Evolutionary conservation across 805 yeast species (phyloP).

Genomic region (Wickerhamiella kazuoi): DNA sequence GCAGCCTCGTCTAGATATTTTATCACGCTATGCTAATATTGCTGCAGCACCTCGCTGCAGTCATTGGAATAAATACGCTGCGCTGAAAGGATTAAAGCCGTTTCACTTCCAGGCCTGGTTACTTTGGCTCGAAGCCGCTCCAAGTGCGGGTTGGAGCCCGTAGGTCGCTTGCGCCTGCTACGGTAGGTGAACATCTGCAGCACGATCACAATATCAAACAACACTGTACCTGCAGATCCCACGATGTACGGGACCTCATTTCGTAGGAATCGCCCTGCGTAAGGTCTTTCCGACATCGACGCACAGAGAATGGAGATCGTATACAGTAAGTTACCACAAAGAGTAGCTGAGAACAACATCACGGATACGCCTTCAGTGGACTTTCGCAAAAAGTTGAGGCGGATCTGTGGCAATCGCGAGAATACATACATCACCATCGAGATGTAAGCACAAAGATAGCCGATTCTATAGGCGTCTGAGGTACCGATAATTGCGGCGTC

Average conservation of each 20-base stretch:
- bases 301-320: slow-evolving; percentile 52
- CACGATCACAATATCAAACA: slow-evolving; percentile 44
- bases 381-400: slow-evolving; percentile 56
- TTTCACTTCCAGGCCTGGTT: background rate
- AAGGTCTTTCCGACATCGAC: slow-evolving; percentile 29
- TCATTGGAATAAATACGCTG: background rate
- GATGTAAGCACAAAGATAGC: slow-evolving; percentile 50
- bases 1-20: too few species aligned
- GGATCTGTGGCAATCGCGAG: slow-evolving; percentile 71
- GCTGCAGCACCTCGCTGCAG: too few species aligned
- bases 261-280: slow-evolving; percentile 31
- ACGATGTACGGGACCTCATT: slow-evolving; percentile 67
- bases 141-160: background rate
- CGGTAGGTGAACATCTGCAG: slow-evolving; percentile 16
- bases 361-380: slow-evolving; percentile 82
- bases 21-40: too few species aligned
- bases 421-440: slow-evolving; percentile 60
- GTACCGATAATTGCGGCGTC: background rate
- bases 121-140: background rate
- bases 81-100: background rate
- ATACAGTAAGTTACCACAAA: slow-evolving; percentile 62
- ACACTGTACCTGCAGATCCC: slow-evolving; percentile 73
- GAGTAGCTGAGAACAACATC: slow-evolving; percentile 57
- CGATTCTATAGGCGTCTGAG: slow-evolving; percentile 14
- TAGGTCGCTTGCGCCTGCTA: background rate